Conservation (phyloP, 1,284 basidiomycete species). For the Fomes fomentarius region DNA sequence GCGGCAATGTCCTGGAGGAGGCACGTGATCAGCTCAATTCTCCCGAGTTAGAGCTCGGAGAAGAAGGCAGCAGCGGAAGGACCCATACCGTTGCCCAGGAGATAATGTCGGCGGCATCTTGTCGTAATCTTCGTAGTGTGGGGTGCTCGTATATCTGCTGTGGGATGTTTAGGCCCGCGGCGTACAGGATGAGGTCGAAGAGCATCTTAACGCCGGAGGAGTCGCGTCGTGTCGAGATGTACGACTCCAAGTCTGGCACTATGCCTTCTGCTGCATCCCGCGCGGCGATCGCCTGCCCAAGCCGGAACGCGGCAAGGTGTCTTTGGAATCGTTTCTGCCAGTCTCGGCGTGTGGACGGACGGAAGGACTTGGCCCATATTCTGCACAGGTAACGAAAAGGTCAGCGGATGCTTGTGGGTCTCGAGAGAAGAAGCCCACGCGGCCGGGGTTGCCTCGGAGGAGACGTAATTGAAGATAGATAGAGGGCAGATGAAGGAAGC, state of each 20-base stretch:
- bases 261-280: conserved; percentile 28
- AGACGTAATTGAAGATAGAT: not conserved
- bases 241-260: conserved; percentile 48
- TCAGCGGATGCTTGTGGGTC: not conserved
- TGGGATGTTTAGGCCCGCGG: conserved; percentile 48
- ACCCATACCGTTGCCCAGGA: conserved; percentile 51
- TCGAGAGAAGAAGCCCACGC: too few relatives aligned
- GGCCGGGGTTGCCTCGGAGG: not conserved
- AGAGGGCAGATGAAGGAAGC: too few relatives aligned
- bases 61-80: not conserved
- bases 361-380: conserved; percentile 23
- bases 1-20: conserved; percentile 50
- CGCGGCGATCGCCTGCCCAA: conserved; percentile 27
- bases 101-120: conserved; percentile 48
- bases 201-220: conserved; percentile 53
- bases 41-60: too few relatives aligned
- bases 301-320: conserved; percentile 33
- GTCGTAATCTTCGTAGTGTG: conserved; percentile 38
- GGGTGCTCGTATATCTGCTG: conserved; percentile 35
- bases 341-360: conserved; percentile 21
- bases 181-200: conserved; percentile 57
- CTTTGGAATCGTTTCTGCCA: conserved; percentile 36
- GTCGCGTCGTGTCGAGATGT: conserved; percentile 47
- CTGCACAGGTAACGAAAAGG: conserved; percentile 6
- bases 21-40: conserved; percentile 1